Percentiles rank a stretch among this genome's conserved stretches.
These are phyloP conservation scores for Suillus variegatus DNA, from an alignment of 768 basidiomycete species.

Conservation along the genomic window DNA sequence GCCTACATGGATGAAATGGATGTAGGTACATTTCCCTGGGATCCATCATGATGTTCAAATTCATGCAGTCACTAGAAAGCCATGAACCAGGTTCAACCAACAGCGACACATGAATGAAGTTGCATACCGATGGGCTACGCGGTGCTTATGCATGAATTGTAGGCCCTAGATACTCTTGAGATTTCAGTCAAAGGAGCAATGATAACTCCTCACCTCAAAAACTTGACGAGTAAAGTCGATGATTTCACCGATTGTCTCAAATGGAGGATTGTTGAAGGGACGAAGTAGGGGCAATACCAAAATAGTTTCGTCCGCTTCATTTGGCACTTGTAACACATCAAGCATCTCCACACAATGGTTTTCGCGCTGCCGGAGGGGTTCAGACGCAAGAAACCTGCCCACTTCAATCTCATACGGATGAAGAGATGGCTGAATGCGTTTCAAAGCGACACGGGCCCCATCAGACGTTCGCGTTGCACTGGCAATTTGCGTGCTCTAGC, in stretches of 20 bases:
- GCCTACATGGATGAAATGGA: conserved; percentile 14
- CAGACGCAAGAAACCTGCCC: conserved; percentile 15
- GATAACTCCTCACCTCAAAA: conserved; percentile 18
- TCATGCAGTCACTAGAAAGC: conserved; percentile 21
- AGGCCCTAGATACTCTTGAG: neutral
- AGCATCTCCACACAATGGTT: conserved; percentile 27
- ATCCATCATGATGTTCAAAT: conserved; percentile 28
- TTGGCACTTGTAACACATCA: conserved; percentile 15
- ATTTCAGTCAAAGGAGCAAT: neutral
- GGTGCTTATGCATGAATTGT: conserved; percentile 17
- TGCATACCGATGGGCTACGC: conserved; percentile 7
- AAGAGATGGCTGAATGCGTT: conserved; percentile 14
- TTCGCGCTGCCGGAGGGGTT: conserved; percentile 6
- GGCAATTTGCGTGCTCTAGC: conserved; percentile 13
- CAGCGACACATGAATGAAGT: neutral
- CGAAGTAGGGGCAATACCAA: conserved; percentile 31
- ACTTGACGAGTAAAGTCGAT: conserved; percentile 30
- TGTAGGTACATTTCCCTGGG: conserved; percentile 14
- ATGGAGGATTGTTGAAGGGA: conserved; percentile 22
- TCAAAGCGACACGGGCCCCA: conserved; percentile 29
- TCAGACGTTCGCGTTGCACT: conserved; percentile 30
- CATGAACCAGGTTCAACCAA: conserved; percentile 25
- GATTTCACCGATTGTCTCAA: conserved; percentile 26
- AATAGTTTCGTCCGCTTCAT: conserved; percentile 14
- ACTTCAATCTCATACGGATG: conserved; percentile 21